Conservation (phyloP, 2,329 filamentous ascomycete species). For the Stemphylium lycopersici region DNA sequence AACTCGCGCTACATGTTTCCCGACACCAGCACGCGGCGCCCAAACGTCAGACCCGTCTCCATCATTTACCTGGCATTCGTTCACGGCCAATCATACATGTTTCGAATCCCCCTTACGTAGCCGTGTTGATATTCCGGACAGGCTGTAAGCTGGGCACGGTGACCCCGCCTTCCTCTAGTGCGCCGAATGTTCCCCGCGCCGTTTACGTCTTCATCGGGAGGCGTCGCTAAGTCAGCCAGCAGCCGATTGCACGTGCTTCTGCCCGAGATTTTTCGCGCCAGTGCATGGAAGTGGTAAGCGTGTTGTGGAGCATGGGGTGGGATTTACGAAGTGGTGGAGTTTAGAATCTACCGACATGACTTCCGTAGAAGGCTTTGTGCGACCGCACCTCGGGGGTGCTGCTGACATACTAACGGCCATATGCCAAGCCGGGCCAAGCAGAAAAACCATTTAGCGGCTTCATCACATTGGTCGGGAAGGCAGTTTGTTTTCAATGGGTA, state of each 20-base stretch:
- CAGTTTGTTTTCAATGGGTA: slow-evolving; percentile 5
- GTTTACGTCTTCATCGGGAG: slow-evolving; percentile 4
- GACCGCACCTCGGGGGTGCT: slow-evolving; percentile 1
- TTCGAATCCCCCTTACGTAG: slow-evolving; percentile 14
- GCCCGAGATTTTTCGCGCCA: slow-evolving; percentile 11
- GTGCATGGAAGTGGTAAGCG: not conserved
- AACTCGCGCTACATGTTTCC: slow-evolving; percentile 9
- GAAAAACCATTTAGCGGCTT: not conserved
- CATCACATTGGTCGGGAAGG: not conserved
- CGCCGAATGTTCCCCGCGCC: slow-evolving; percentile 32
- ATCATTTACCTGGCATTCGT: not conserved
- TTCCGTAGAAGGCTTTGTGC: not conserved
- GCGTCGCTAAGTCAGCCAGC: slow-evolving; percentile 8
- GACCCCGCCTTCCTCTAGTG: slow-evolving; percentile 29
- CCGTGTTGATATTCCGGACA: slow-evolving; percentile 28
- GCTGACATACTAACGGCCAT: not conserved
- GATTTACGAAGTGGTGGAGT: too few species aligned
- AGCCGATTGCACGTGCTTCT: not conserved
- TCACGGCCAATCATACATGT: slow-evolving; percentile 21
- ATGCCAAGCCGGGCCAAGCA: not conserved
- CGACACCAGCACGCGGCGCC: slow-evolving; percentile 18
- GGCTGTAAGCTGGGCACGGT: slow-evolving; percentile 4
- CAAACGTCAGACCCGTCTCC: slow-evolving; percentile 13
- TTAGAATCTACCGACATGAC: not conserved
- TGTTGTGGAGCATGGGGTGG: not conserved